Evolutionary conservation across 2,329 filamentous ascomycete species (phyloP).

Genomic region (Leptographium procerum): DNA sequence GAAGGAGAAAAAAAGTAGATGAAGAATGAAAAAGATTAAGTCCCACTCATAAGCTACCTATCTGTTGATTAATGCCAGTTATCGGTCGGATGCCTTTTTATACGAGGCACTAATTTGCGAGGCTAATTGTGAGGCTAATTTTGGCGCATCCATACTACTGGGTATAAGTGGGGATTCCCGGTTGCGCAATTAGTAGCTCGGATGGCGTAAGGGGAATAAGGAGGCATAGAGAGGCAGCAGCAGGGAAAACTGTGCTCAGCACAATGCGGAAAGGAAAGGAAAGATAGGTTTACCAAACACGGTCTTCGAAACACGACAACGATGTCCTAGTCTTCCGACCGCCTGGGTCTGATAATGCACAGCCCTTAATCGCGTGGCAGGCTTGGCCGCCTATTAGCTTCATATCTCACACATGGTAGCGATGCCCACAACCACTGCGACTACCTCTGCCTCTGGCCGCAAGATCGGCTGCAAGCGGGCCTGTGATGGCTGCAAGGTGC

Average conservation of each 20-base stretch:
- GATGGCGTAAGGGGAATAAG: neutral
- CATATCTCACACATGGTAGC: no score
- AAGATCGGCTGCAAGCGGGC: constrained; percentile 27
- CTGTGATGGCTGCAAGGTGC: constrained; percentile 40
- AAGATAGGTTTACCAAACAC: neutral
- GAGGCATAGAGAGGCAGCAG: neutral
- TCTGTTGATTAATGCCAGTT: no score
- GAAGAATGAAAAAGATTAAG: no score
- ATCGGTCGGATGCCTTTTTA: no score
- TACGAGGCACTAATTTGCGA: no score
- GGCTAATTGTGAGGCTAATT: no score
- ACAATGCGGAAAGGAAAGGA: neutral
- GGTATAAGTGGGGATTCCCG: neutral
- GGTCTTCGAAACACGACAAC: no score
- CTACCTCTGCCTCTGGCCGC: constrained; percentile 8
- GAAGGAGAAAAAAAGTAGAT: neutral
- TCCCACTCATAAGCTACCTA: no score
- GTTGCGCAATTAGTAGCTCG: neutral
- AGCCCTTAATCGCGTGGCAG: neutral
- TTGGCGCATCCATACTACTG: neutral
- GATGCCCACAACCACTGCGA: neutral
- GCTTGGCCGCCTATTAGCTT: neutral
- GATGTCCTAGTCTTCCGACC: no score
- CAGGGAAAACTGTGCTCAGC: neutral
- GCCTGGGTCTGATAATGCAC: no score